Percentiles rank a stretch among this genome's conserved stretches.
These are phyloP conservation scores for Davidsoniella virescens DNA, from an alignment of 2,329 filamentous ascomycete species.

Conservation along the genomic window DNA sequence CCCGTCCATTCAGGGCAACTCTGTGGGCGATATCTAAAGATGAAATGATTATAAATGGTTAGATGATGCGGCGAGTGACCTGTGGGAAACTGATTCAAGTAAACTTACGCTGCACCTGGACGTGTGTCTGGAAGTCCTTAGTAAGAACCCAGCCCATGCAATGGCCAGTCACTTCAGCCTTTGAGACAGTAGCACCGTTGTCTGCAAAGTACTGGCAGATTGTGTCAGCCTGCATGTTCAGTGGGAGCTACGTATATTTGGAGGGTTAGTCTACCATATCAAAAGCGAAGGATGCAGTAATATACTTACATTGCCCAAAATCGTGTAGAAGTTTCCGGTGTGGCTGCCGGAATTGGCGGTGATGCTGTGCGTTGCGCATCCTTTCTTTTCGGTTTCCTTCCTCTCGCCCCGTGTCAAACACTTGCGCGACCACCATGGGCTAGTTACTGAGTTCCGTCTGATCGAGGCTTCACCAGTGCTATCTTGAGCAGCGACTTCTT, in stretches of 20 bases:
- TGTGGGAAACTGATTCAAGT: not conserved
- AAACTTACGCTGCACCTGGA: slow-evolving; percentile 3
- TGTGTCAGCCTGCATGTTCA: not conserved
- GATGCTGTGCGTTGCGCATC: not conserved
- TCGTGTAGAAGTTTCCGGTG: slow-evolving; percentile 1
- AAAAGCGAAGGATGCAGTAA: not conserved
- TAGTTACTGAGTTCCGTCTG: no score
- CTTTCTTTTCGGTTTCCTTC: no score
- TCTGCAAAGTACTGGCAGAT: not conserved
- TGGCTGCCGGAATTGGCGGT: not conserved
- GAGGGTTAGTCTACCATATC: not conserved
- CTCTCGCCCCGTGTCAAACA: no score
- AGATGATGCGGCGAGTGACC: not conserved
- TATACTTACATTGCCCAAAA: slow-evolving; percentile 5
- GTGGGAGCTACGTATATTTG: not conserved
- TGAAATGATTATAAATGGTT: not conserved
- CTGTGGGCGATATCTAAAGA: not conserved
- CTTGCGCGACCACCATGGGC: no score
- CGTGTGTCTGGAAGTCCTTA: not conserved
- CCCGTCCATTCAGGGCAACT: not conserved
- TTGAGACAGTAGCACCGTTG: not conserved
- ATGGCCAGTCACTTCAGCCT: not conserved
- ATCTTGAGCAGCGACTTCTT: no score
- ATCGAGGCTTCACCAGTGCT: no score
- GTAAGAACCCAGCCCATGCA: slow-evolving; percentile 1